Evolutionary conservation across 2,329 filamentous ascomycete genomes (phyloP), one percentile per base, ranked within the genome.

Genomic region (Colletotrichum lindemuthianum): DNA sequence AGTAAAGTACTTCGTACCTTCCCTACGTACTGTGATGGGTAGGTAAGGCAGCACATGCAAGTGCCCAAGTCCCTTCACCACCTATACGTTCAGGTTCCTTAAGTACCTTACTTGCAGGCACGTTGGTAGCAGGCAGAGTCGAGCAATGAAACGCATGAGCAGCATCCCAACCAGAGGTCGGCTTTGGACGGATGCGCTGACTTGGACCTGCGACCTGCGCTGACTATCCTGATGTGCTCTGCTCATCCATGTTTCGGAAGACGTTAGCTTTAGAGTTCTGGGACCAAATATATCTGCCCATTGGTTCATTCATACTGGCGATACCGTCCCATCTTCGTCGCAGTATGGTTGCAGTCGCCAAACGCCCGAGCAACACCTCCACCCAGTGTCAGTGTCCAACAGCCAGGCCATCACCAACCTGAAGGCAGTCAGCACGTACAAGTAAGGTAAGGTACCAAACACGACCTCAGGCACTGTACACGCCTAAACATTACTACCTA

Each of bases 231-330:
- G 4, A 4, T 24, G 24, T 41, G 15, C 41, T 54, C 51, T 54
- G 50, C 50, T 39, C 44, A 50, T 11, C 16, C 44, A 40, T 51
- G 61, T 65, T 65, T 65, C 57, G 57, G 45, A 65, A 51, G 51
- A 65, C 51, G 58, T 50, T 37, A 51, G 58, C 61, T 60, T 65
- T 65, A 56, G 61, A 24, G 5, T 24, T 61, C 41, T 47, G 39
- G 47, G 8, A 50, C 61, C 51, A 61, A 65, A 51, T 48, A 65
- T 65, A 65, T 45, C 58, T 56, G 50, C 40, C 51, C 41, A 61
- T 55, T 61, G 57, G 51, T 57, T 36, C 40, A 40, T 61, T 56
- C 34, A 24, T 24, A 24, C 24, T 3, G 5, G 24, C 33, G 57
- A 60, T 43, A 61, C 56, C 44, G 33, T 13, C 54, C 45, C 61